Conservation (phyloP, 2,329 filamentous ascomycete genomes). For the Cytospora paraplurivora region DNA sequence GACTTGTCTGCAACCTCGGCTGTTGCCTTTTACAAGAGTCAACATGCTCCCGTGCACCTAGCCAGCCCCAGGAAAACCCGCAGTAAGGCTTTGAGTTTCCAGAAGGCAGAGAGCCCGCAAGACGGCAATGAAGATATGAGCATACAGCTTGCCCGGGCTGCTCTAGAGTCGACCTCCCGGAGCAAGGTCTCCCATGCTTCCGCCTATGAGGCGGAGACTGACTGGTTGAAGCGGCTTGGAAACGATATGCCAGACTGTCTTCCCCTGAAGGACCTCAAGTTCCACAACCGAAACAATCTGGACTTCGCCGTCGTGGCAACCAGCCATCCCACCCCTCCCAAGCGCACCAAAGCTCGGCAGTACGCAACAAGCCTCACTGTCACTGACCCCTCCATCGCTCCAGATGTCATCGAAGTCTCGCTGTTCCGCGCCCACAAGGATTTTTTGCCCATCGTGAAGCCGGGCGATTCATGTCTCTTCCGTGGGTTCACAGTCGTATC, state of each 20-base stretch:
- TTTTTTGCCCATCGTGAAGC: slow-evolving; percentile 55
- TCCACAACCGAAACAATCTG: slow-evolving; percentile 49
- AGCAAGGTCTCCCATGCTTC: slow-evolving; percentile 27
- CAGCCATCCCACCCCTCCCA: slow-evolving; percentile 51
- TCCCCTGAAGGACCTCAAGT: slow-evolving; percentile 54
- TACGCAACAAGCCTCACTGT: slow-evolving; percentile 61
- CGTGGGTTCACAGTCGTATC: slow-evolving; percentile 57
- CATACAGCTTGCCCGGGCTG: slow-evolving; percentile 37
- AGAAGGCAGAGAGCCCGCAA: slow-evolving; percentile 24
- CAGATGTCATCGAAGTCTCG: slow-evolving; percentile 56
- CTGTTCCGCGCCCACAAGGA: slow-evolving; percentile 61
- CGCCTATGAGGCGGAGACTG: slow-evolving; percentile 42
- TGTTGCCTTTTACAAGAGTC: slow-evolving; percentile 4
- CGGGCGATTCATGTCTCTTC: slow-evolving; percentile 61
- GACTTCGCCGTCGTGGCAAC: slow-evolving; percentile 60
- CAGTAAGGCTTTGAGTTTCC: slow-evolving; percentile 29
- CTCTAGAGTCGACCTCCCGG: slow-evolving; percentile 36
- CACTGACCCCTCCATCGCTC: slow-evolving; percentile 57
- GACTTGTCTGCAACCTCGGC: slow-evolving; percentile 7
- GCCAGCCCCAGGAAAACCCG: slow-evolving; percentile 26
- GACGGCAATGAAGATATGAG: slow-evolving; percentile 34
- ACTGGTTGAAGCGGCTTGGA: slow-evolving; percentile 50
- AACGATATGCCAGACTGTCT: slow-evolving; percentile 56
- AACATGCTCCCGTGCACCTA: slow-evolving; percentile 19
- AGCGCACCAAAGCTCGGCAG: slow-evolving; percentile 59